Conservation (phyloP, 306 rosid genomes). For the Gastrolobium villosum region DNA sequence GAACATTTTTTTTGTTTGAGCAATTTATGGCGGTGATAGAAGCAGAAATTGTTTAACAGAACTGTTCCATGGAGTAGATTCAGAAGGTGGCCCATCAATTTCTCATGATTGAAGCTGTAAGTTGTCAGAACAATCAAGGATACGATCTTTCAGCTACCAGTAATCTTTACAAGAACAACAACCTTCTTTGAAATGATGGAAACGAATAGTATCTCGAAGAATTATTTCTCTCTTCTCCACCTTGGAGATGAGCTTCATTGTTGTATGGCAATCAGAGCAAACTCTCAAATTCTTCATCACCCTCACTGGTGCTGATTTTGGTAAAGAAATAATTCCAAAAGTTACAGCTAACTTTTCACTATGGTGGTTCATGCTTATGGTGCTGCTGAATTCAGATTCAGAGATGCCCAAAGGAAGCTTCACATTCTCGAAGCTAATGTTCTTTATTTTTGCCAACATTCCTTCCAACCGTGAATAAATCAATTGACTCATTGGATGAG, state of each 20-base stretch:
- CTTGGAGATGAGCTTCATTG: slow-evolving; percentile 66
- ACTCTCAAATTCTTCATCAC: slow-evolving; percentile 80
- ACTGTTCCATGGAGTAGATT: slow-evolving; percentile 56
- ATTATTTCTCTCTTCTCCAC: slow-evolving; percentile 65
- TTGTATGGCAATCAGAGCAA: slow-evolving; percentile 63
- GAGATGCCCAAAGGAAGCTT: slow-evolving; percentile 34
- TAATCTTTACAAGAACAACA: slow-evolving; percentile 69
- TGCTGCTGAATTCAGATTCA: slow-evolving; percentile 24
- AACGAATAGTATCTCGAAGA: slow-evolving; percentile 66
- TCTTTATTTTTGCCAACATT: slow-evolving; percentile 53
- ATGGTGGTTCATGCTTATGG: slow-evolving; percentile 49
- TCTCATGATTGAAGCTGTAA: slow-evolving; percentile 32
- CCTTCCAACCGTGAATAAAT: slow-evolving; percentile 57
- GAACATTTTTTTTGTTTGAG: slow-evolving; percentile 42
- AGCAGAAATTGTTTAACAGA: slow-evolving; percentile 46
- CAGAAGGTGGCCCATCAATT: slow-evolving; percentile 60
- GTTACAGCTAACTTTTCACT: slow-evolving; percentile 76
- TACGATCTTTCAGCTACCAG: slow-evolving; percentile 58
- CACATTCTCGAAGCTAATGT: slow-evolving; percentile 19
- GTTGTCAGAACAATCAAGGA: slow-evolving; percentile 7
- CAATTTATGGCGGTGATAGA: slow-evolving; percentile 51
- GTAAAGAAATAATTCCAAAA: slow-evolving; percentile 62
- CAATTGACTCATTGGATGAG: slow-evolving; percentile 56
- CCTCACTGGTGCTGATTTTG: slow-evolving; percentile 67
- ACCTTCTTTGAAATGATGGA: slow-evolving; percentile 72